Conservation (phyloP, 2,329 filamentous ascomycete species). For the Fusarium duplospermum region DNA sequence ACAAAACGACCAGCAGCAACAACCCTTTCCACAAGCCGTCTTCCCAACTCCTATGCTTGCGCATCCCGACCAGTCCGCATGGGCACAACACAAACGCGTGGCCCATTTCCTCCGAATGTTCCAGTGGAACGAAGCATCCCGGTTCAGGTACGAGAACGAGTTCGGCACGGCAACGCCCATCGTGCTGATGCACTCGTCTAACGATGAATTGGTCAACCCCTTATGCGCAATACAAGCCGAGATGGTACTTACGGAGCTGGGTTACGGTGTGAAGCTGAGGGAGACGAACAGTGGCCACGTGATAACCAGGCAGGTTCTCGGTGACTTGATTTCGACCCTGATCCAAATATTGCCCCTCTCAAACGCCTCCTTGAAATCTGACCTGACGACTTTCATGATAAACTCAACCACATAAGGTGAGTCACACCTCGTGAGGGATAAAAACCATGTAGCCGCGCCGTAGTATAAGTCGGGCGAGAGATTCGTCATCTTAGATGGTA, state of each 20-base stretch:
- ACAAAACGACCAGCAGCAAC: background rate
- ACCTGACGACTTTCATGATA: background rate
- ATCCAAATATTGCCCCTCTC: background rate
- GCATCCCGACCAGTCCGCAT: background rate
- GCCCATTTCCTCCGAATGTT: conserved; percentile 1
- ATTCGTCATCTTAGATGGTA: background rate
- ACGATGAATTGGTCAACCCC: background rate
- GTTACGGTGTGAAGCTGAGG: background rate
- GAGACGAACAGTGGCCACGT: background rate
- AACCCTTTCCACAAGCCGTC: background rate
- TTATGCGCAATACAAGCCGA: background rate
- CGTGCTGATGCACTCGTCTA: background rate
- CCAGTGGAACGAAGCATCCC: background rate
- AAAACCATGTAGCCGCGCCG: background rate
- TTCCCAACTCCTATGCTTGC: background rate
- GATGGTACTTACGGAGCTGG: background rate
- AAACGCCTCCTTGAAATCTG: background rate
- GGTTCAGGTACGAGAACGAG: background rate
- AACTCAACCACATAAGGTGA: background rate
- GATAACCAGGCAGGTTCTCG: background rate
- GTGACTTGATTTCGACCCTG: background rate
- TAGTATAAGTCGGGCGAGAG: background rate
- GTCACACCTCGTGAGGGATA: background rate
- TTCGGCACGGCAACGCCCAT: conserved; percentile 3
- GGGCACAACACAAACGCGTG: background rate